Percentiles rank a stretch among this genome's conserved stretches.
Conservation (phyloP, 78 protist genomes). For the Dictyostelium intermedium region DNA sequence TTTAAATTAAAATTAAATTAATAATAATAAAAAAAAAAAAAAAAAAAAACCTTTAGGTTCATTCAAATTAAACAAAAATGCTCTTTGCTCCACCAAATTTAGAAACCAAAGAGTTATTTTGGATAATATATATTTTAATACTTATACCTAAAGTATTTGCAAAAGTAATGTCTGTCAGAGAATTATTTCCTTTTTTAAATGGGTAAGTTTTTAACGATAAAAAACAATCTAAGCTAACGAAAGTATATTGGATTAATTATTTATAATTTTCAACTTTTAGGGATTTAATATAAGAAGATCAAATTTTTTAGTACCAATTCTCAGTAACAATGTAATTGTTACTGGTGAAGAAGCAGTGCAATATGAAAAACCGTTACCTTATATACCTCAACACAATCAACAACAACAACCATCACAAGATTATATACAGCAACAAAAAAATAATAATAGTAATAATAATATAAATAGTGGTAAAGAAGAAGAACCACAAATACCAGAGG, state of each 20-base stretch:
- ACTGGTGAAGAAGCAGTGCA: slow-evolving; percentile 80
- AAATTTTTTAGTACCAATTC: slow-evolving; percentile 78
- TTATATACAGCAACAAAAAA: neutral
- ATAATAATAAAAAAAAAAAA: too few species aligned
- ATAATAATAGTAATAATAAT: neutral
- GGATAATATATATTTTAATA: slow-evolving; percentile 35
- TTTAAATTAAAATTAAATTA: too few species aligned
- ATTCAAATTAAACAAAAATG: neutral
- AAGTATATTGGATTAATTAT: too few species aligned
- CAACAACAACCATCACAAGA: neutral
- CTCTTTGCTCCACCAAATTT: slow-evolving; percentile 12
- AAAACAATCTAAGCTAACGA: neutral
- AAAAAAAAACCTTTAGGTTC: neutral
- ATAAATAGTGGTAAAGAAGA: neutral
- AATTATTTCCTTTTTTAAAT: slow-evolving; percentile 77
- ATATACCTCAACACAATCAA: neutral
- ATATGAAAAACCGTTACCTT: slow-evolving; percentile 47
- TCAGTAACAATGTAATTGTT: slow-evolving; percentile 74
- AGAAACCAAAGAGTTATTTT: slow-evolving; percentile 57
- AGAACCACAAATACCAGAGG: neutral
- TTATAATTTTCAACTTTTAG: neutral
- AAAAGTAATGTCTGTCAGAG: slow-evolving; percentile 66
- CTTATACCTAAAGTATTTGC: slow-evolving; percentile 35
- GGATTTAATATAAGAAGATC: slow-evolving; percentile 80
- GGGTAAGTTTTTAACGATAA: slow-evolving; percentile 50